These are phyloP conservation scores for Penicillium sp. DNA, from an alignment of 2,329 filamentous ascomycete genomes.

Conservation along the genomic window DNA sequence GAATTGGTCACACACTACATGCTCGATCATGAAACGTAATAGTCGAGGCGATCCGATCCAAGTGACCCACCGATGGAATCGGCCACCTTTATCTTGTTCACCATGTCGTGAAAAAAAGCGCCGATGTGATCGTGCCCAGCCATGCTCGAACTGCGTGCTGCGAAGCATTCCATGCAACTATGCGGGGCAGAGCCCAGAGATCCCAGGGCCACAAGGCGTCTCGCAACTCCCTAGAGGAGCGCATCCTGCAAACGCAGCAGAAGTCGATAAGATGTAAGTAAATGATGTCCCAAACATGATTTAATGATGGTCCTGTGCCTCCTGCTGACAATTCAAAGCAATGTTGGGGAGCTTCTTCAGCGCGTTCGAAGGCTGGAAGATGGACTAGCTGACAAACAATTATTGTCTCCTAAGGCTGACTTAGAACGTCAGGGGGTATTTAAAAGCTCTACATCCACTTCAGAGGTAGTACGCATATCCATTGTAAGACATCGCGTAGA, in stretches of 20 bases:
- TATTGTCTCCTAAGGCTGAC: neutral
- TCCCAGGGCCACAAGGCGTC: neutral
- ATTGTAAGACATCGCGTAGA: neutral
- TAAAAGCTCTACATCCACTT: neutral
- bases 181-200: constrained; percentile 3
- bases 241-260: neutral
- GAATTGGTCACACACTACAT: neutral
- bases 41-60: constrained; percentile 22
- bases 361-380: constrained; percentile 14
- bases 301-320: neutral
- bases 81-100: constrained; percentile 16
- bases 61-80: constrained; percentile 31
- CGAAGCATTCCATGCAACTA: constrained; percentile 21
- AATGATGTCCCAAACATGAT: neutral
- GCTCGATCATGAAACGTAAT: constrained; percentile 10
- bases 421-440: neutral
- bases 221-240: neutral
- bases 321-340: constrained; percentile 1
- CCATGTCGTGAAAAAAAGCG: constrained; percentile 23
- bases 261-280: constrained; percentile 1
- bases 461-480: neutral
- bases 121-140: constrained; percentile 21
- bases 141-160: constrained; percentile 22
- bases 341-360: constrained; percentile 10
- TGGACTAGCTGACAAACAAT: neutral